These are phyloP conservation scores for Corynascus novoguineensis DNA, from an alignment of 495 filamentous ascomycete genomes.

Conservation along the genomic window DNA sequence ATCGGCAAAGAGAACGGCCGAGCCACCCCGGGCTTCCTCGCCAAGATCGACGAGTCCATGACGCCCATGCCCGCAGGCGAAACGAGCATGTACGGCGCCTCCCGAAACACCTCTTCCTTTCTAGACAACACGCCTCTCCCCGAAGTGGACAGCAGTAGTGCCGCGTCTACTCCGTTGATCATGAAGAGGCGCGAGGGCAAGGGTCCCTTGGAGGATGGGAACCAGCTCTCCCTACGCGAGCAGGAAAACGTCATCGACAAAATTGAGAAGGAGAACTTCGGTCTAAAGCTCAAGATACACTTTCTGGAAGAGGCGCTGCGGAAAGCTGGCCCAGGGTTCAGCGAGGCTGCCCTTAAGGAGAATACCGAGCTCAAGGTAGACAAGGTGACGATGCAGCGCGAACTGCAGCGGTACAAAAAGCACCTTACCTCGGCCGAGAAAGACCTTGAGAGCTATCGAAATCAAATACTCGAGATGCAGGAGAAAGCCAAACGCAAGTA, in stretches of 20 bases:
- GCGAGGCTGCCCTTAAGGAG: constrained; percentile 79
- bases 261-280: constrained; percentile 89
- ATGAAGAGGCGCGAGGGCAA: constrained; percentile 54
- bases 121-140: constrained; percentile 54
- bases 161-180: constrained; percentile 72
- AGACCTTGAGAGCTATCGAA: constrained; percentile 67
- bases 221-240: constrained; percentile 81
- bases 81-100: constrained; percentile 64
- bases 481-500: constrained; percentile 73
- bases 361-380: constrained; percentile 94
- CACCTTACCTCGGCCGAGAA: constrained; percentile 70
- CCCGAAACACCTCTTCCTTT: constrained; percentile 47
- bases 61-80: constrained; percentile 54
- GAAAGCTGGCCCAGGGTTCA: constrained; percentile 81
- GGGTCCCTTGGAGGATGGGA: constrained; percentile 70
- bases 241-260: constrained; percentile 93
- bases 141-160: constrained; percentile 65
- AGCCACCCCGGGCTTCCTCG: constrained; percentile 65
- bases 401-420: constrained; percentile 79
- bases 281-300: constrained; percentile 73
- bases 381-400: constrained; percentile 77
- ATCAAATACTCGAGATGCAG: constrained; percentile 70
- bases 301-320: constrained; percentile 73
- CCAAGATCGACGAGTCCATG: constrained; percentile 58
- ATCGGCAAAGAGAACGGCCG: constrained; percentile 48